Conservation (phyloP, 1,139 yeast genomes). For the Trichomonascaceae sp. region DNA sequence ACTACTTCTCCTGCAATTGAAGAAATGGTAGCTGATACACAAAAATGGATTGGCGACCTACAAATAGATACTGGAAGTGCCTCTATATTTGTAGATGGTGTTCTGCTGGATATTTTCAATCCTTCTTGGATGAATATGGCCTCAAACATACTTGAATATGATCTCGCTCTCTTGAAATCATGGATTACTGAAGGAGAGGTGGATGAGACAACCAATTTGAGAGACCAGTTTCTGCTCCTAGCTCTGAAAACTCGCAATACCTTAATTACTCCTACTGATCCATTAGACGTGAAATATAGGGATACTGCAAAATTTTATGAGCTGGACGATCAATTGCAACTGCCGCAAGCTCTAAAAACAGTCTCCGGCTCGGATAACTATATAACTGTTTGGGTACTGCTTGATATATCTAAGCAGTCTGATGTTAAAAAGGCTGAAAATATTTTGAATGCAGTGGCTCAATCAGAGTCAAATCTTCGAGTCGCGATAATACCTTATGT, state of each 20-base stretch:
- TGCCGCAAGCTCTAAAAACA: constrained; percentile 7
- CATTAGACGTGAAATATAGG: constrained; percentile 14
- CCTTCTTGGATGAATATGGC: constrained; percentile 40
- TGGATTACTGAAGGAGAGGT: constrained; percentile 17
- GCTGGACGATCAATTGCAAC: constrained; percentile 10
- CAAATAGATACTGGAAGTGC: constrained; percentile 38
- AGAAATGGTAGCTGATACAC: constrained; percentile 21
- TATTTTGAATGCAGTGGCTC: constrained; percentile 25
- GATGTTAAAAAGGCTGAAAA: constrained; percentile 41
- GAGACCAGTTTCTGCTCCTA: constrained; percentile 20
- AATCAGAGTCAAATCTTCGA: constrained; percentile 3
- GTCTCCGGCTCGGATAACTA: constrained; percentile 11
- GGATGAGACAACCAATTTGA: constrained; percentile 19
- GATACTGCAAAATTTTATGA: constrained; percentile 18
- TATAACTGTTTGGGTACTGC: constrained; percentile 49
- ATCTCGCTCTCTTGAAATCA: constrained; percentile 24
- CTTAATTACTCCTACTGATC: constrained; percentile 33
- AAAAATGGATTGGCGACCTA: constrained; percentile 35
- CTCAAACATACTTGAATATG: constrained; percentile 30
- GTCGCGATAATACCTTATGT: constrained; percentile 11
- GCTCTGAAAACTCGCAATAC: constrained; percentile 28
- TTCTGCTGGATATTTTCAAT: constrained; percentile 39
- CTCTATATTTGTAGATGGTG: constrained; percentile 67
- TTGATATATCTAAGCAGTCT: constrained; percentile 41
- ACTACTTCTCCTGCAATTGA: constrained; percentile 10